Evolutionary conservation across 768 basidiomycete genomes (phyloP).

Genomic region (Macrocybe gigantea): DNA sequence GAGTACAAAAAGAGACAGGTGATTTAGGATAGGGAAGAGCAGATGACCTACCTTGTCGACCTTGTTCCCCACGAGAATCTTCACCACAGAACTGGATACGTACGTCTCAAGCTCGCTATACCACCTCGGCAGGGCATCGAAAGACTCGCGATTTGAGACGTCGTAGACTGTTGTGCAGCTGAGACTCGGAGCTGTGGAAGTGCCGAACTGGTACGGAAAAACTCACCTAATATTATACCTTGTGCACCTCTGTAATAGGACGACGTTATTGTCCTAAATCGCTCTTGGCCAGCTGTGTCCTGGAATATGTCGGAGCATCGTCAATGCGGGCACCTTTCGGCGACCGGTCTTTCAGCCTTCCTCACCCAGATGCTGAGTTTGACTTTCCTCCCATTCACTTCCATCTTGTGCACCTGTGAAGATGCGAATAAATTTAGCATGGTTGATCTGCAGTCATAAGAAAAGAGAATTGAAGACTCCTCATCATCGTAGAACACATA

Average conservation of each 20-base stretch:
- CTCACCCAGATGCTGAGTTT: conserved; percentile 97
- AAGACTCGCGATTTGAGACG: conserved; percentile 87
- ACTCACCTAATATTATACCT: conserved; percentile 68
- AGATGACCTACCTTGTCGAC: conserved; percentile 67
- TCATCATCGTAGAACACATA: background rate
- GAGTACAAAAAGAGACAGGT: background rate
- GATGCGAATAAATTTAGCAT: background rate
- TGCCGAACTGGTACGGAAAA: background rate
- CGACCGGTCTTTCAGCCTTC: conserved; percentile 1
- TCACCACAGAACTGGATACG: conserved; percentile 77
- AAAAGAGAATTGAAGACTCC: no score
- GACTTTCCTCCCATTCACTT: conserved; percentile 73
- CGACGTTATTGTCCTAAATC: conserved; percentile 92
- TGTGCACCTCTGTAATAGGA: conserved; percentile 92
- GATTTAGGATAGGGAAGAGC: background rate
- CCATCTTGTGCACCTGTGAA: conserved; percentile 80
- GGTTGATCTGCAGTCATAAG: no score
- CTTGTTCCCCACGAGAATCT: conserved; percentile 95
- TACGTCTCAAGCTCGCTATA: conserved; percentile 91
- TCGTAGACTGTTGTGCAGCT: conserved; percentile 70
- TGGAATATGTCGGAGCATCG: conserved; percentile 18
- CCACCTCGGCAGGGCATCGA: conserved; percentile 93
- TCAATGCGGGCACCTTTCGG: background rate
- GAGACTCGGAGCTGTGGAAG: no score
- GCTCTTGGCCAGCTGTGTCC: conserved; percentile 97